A percentile compares a stretch with the other conserved stretches of the same genome.
phyloP scores from a whole-genome alignment of 495 filamentous ascomycete genomes.

The Penicillium robsamsonii region DNA sequence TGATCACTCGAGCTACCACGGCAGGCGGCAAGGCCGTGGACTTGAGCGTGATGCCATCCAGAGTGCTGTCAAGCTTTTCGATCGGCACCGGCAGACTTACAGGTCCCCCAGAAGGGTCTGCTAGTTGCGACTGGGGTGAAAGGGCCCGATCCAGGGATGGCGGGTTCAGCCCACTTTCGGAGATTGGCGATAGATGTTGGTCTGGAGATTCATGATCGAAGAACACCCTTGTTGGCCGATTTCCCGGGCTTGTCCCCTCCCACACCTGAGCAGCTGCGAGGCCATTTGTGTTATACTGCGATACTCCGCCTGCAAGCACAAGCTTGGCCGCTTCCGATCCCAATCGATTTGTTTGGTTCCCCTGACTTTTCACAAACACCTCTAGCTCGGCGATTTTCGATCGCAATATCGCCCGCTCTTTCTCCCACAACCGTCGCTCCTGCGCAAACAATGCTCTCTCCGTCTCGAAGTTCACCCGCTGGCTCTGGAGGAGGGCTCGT shows the following conservation, averaged over 20 bases:
- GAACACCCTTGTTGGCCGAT: constrained; percentile 46
- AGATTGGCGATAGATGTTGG: constrained; percentile 23
- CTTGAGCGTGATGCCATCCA: constrained; percentile 50
- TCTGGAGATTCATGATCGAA: constrained; percentile 32
- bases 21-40: constrained; percentile 45
- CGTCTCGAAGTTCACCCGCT: constrained; percentile 37
- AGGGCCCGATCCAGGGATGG: constrained; percentile 46
- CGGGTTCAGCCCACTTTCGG: constrained; percentile 20
- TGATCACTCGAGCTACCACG: constrained; percentile 46
- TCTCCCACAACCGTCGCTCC: constrained; percentile 44
- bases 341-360: constrained; percentile 10
- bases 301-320: constrained; percentile 8
- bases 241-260: constrained; percentile 43
- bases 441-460: constrained; percentile 41
- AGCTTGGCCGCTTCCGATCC: constrained; percentile 5
- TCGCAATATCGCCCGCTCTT: constrained; percentile 38
- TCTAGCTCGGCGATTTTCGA: constrained; percentile 43
- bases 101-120: constrained; percentile 19
- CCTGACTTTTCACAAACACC: constrained; percentile 24
- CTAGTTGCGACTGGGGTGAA: constrained; percentile 35
- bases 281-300: constrained; percentile 14
- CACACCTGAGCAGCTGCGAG: constrained; percentile 38
- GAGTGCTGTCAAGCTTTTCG: constrained; percentile 47
- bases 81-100: constrained; percentile 43
- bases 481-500: constrained; percentile 42